Conservation (phyloP, 345 rosid species). For the Syzygium grande region DNA sequence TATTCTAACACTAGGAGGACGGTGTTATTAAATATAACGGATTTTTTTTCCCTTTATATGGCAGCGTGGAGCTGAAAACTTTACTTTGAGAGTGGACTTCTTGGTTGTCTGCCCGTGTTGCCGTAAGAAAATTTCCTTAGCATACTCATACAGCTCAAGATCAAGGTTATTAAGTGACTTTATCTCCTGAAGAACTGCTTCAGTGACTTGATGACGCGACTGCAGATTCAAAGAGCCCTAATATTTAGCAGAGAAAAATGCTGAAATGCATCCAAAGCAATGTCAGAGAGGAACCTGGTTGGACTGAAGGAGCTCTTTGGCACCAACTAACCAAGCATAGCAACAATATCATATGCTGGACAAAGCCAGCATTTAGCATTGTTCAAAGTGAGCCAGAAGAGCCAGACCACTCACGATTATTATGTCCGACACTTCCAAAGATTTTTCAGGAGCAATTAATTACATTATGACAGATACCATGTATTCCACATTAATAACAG, state of each 20-base stretch:
- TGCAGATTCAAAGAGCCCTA: constrained; percentile 8
- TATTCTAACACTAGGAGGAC: not conserved
- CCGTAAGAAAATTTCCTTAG: constrained; percentile 51
- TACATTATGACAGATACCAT: not conserved
- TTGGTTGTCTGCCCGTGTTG: constrained; percentile 29
- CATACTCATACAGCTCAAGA: constrained; percentile 73
- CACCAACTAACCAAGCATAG: not conserved
- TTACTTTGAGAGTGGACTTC: constrained; percentile 14
- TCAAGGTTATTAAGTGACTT: constrained; percentile 69
- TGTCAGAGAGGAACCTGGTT: not conserved
- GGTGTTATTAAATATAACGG: too few relatives aligned
- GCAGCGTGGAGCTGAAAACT: not conserved
- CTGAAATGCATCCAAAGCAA: not conserved
- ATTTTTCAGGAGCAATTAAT: not conserved
- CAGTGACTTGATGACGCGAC: constrained; percentile 56
- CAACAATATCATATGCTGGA: not conserved
- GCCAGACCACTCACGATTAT: not conserved
- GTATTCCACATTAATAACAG: not conserved
- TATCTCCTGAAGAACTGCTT: constrained; percentile 45
- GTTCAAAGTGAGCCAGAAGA: not conserved
- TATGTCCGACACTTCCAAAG: not conserved
- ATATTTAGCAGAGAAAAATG: not conserved
- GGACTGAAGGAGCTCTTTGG: not conserved
- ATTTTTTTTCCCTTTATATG: not conserved
- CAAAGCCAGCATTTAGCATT: not conserved